phyloP scores from a whole-genome alignment of 1,284 basidiomycete genomes.

The Rhodotorula mucilaginosa region DNA sequence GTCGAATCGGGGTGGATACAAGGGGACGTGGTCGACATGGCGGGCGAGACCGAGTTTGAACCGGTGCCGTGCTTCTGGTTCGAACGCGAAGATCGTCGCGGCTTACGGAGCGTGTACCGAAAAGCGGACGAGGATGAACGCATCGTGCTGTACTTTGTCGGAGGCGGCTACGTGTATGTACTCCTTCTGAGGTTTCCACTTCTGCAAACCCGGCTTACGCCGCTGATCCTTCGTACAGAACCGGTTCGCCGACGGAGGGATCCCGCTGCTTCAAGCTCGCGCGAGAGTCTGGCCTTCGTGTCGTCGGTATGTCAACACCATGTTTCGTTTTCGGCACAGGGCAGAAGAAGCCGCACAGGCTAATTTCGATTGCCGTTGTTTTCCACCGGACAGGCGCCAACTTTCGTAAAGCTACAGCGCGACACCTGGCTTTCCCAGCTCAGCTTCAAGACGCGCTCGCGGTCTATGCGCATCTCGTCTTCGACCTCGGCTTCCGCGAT shows the following conservation, averaged over 20 bases:
- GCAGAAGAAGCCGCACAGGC: neutral
- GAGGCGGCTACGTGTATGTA: slow-evolving; percentile 37
- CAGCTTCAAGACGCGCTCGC: slow-evolving; percentile 42
- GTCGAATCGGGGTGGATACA: slow-evolving; percentile 21
- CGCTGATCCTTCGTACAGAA: neutral
- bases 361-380: too few relatives aligned
- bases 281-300: slow-evolving; percentile 20
- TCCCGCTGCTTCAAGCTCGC: slow-evolving; percentile 39
- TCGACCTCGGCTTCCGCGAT: slow-evolving; percentile 36
- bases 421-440: slow-evolving; percentile 31
- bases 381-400: slow-evolving; percentile 30
- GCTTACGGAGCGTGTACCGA: neutral
- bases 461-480: slow-evolving; percentile 36
- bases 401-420: slow-evolving; percentile 37
- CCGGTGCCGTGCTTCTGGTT: slow-evolving; percentile 42
- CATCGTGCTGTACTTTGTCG: slow-evolving; percentile 40
- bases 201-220: neutral
- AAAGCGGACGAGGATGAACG: slow-evolving; percentile 12
- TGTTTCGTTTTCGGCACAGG: neutral
- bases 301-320: slow-evolving; percentile 15
- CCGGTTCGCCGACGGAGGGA: slow-evolving; percentile 38
- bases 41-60: slow-evolving; percentile 12
- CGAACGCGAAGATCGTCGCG: slow-evolving; percentile 7
- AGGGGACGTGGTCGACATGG: slow-evolving; percentile 31
- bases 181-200: too few relatives aligned